Evolutionary conservation across 169 alveolate species (phyloP), one percentile per base, ranked within the genome.

Genomic region (Cryptosporidium tyzzeri): DNA sequence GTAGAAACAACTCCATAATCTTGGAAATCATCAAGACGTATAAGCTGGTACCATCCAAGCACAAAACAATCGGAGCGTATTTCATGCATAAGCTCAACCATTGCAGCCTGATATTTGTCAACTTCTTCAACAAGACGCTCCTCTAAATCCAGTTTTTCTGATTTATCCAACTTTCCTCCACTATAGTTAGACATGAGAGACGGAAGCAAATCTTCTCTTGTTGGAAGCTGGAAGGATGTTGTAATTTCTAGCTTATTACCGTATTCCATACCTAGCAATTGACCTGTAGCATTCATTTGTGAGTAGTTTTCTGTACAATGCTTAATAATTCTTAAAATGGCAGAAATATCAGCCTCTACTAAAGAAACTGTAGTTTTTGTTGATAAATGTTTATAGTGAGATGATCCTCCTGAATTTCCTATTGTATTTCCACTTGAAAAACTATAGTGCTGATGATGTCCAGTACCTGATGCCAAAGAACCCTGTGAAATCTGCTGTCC

Each of bases 1-100:
- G 92, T 93, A 41, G 95, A 96, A 50, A 94, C 92, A 48, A 94
- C 91, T 41, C 93, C 96, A 65, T 91, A 84, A 39, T 94, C 91
- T 86, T 93, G 95, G 71, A 94, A 75, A 65, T 94, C 97, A 35
- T 95, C 96, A 44, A 93, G 91, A 53, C 92, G 91, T n/a, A 93
- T 84, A 10, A 97, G 86, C 85, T 94, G 97, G 86, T 94, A 94
- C 97, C 97, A 94, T 4, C 97, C 97, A 23, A 94, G 93, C n/a
- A 96, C 94, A 74, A 94, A 94, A 85, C 97, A 94, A 80, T 94
- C 97, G 53, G 94, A 95, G 48, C 92, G 93, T 26, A 94, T 92
- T 84, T 94, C 97, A 58, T 94, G 97, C 91, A 94, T 92, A 41
- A 94, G 91, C 55, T 94, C 97, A 9, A 93, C 86, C 97, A 94